phyloP scores from a whole-genome alignment of 1,139 yeast species.

The Yamadazyma aaseri region DNA sequence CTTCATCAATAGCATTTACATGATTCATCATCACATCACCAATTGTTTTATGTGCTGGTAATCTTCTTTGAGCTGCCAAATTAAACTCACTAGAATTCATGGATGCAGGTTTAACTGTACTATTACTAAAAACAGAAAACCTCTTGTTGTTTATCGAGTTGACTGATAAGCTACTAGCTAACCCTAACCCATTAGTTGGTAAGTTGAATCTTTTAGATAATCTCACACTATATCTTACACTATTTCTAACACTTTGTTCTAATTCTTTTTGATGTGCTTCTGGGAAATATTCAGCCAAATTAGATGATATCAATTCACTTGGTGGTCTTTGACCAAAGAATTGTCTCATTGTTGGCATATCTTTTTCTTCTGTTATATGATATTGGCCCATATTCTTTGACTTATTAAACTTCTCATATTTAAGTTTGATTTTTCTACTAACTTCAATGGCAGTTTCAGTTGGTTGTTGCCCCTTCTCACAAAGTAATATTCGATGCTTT shows the following conservation, averaged over 20 bases:
- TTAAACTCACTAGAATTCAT: conserved; percentile 23
- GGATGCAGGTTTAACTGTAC: conserved; percentile 21
- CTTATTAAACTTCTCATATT: conserved; percentile 31
- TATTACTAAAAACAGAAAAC: conserved; percentile 23
- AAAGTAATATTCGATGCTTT: conserved; percentile 70
- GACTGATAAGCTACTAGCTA: conserved; percentile 23
- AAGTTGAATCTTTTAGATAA: conserved; percentile 43
- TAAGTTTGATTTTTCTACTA: conserved; percentile 45
- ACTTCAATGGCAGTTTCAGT: conserved; percentile 61
- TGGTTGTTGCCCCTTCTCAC: conserved; percentile 64
- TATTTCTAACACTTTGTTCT: conserved; percentile 78
- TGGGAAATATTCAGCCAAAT: conserved; percentile 90
- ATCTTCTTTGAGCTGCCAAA: conserved; percentile 15
- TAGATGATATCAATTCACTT: conserved; percentile 85
- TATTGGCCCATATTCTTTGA: conserved; percentile 21
- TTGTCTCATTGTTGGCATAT: conserved; percentile 41
- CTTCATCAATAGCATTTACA: conserved; percentile 59
- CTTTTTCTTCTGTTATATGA: conserved; percentile 24
- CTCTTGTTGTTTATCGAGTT: conserved; percentile 16
- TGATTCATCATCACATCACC: conserved; percentile 68
- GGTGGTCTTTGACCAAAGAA: conserved; percentile 93
- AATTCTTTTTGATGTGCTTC: conserved; percentile 71
- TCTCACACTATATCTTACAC: conserved; percentile 73
- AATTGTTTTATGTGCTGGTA: conserved; percentile 42
- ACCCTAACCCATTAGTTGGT: conserved; percentile 23